Percentiles rank a stretch among this genome's conserved stretches.
Conservation (phyloP, 306 rosid genomes). For the Canavalia gladiata region DNA sequence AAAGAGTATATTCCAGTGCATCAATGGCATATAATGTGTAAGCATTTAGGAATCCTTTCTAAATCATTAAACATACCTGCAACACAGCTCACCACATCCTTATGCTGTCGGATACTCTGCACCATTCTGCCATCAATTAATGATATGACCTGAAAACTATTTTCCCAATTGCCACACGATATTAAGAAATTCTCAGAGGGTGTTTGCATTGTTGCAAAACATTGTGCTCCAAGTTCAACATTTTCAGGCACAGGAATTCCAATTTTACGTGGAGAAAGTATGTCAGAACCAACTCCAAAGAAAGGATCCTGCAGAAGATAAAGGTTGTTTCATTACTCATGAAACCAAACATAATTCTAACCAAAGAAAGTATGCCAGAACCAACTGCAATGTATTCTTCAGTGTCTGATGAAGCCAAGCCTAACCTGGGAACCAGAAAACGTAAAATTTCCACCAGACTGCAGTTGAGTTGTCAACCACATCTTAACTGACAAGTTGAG, state of each 20-base stretch:
- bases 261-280: conserved; percentile 84
- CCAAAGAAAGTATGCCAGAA: conserved; percentile 21
- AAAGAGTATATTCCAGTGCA: conserved; percentile 30
- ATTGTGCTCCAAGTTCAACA: conserved; percentile 87
- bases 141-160: conserved; percentile 95
- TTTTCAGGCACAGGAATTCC: conserved; percentile 94
- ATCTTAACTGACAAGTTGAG: conserved; percentile 83
- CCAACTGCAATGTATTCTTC: conserved; percentile 37
- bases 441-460: conserved; percentile 95
- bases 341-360: conserved; percentile 35
- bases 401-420: conserved; percentile 49
- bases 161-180: conserved; percentile 99
- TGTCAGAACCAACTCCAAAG: conserved; percentile 90
- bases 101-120: conserved; percentile 97
- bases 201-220: conserved; percentile 88
- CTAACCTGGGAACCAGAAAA: conserved; percentile 92
- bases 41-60: conserved; percentile 23
- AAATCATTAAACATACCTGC: conserved; percentile 74
- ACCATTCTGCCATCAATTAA: conserved; percentile 90
- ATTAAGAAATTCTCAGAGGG: conserved; percentile 81
- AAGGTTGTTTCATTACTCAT: conserved; percentile 37
- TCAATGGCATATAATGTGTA: conserved; percentile 12
- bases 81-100: conserved; percentile 96
- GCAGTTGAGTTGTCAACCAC: conserved; percentile 94
- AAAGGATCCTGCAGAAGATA: conserved; percentile 77